These are phyloP conservation scores for Russula ochroleuca DNA, from an alignment of 768 basidiomycete species.

Conservation along the genomic window DNA sequence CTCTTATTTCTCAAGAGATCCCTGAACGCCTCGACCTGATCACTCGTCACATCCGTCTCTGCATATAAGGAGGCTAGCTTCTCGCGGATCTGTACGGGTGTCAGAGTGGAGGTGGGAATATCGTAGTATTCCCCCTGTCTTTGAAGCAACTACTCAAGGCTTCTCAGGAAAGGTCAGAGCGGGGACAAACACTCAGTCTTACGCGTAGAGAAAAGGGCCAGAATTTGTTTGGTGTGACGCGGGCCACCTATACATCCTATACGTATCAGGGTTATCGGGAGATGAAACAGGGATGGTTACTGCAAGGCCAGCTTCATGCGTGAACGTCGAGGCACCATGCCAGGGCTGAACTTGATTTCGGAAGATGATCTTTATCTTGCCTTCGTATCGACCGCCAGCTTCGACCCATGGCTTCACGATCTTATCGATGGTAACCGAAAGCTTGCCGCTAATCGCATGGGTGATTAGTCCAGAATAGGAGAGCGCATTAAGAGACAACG, in stretches of 20 bases:
- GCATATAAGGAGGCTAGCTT: conserved; percentile 59
- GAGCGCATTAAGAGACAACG: not conserved
- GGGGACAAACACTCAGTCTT: conserved; percentile 26
- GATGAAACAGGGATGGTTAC: conserved; percentile 38
- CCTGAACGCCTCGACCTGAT: conserved; percentile 50
- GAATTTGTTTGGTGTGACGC: conserved; percentile 68
- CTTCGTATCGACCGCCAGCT: conserved; percentile 56
- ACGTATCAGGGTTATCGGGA: not conserved
- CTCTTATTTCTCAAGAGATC: conserved; percentile 60
- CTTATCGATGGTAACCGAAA: conserved; percentile 53
- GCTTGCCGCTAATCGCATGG: conserved; percentile 47
- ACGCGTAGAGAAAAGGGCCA: conserved; percentile 74
- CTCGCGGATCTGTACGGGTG: conserved; percentile 67
- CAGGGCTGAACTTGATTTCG: conserved; percentile 74
- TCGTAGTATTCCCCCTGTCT: conserved; percentile 77
- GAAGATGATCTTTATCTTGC: conserved; percentile 70
- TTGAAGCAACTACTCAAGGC: conserved; percentile 60
- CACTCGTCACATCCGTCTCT: conserved; percentile 46
- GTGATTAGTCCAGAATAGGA: not conserved
- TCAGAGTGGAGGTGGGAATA: conserved; percentile 60
- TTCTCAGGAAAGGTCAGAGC: not conserved
- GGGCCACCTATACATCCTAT: conserved; percentile 49
- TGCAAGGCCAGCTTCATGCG: conserved; percentile 79
- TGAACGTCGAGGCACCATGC: conserved; percentile 71
- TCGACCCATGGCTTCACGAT: conserved; percentile 58